phyloP scores from a whole-genome alignment of 768 basidiomycete genomes.

The Xerocomus brunneocitrinus region DNA sequence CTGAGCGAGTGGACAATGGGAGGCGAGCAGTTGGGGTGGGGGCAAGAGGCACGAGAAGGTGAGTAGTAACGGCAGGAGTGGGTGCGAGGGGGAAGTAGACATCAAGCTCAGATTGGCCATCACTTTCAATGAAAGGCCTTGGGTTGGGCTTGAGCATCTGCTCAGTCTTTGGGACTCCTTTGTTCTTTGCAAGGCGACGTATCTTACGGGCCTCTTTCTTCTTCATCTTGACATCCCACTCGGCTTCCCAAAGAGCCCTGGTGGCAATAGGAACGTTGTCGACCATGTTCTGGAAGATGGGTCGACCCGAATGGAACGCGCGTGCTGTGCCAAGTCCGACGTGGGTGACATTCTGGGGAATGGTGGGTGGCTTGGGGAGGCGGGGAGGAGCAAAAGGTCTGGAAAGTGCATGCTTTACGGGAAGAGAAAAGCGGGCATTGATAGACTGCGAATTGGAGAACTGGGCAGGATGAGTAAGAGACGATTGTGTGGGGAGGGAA shows the following conservation, averaged over 20 bases:
- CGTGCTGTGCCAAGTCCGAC: constrained; percentile 75
- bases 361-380: constrained; percentile 52
- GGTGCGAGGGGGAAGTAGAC: constrained; percentile 52
- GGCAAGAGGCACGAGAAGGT: constrained; percentile 70
- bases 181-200: constrained; percentile 19
- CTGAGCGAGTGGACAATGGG: constrained; percentile 42
- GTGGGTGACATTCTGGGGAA: constrained; percentile 51
- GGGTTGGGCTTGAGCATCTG: constrained; percentile 29
- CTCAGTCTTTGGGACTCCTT: constrained; percentile 17
- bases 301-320: constrained; percentile 68
- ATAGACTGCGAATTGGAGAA: constrained; percentile 35
- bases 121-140: constrained; percentile 3
- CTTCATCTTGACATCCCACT: constrained; percentile 56
- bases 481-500: constrained; percentile 4
- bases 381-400: constrained; percentile 42
- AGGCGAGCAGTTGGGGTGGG: constrained; percentile 67
- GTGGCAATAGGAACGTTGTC: constrained; percentile 77
- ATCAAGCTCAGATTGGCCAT: constrained; percentile 43
- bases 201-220: constrained; percentile 36
- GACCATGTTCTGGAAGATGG: constrained; percentile 74
- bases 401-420: constrained; percentile 49
- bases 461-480: constrained; percentile 13
- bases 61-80: constrained; percentile 49
- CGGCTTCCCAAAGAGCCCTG: constrained; percentile 70
- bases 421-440: constrained; percentile 53